Evolutionary conservation across 2,329 filamentous ascomycete species (phyloP).

Genomic region (Stylonectria norvegica): DNA sequence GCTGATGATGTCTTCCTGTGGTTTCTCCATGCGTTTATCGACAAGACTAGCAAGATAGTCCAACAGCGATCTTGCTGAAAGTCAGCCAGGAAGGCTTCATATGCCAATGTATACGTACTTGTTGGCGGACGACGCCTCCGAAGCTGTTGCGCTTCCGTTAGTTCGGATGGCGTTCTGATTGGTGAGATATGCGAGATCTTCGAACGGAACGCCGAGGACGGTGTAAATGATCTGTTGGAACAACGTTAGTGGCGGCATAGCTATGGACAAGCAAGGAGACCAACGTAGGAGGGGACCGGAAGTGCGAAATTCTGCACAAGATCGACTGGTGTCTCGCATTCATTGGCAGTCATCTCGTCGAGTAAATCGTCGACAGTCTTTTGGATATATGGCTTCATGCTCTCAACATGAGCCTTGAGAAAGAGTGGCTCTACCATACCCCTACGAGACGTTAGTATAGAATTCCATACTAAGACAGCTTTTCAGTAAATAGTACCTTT

Average conservation of each 20-base stretch:
- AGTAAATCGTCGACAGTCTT: slow-evolving; percentile 43
- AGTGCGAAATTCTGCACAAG: slow-evolving; percentile 46
- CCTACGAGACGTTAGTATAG: slow-evolving; percentile 20
- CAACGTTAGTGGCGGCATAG: neutral
- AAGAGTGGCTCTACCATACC: slow-evolving; percentile 47
- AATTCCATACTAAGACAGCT: neutral
- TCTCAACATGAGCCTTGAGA: slow-evolving; percentile 35
- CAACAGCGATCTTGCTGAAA: slow-evolving; percentile 41
- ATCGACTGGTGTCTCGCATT: slow-evolving; percentile 40
- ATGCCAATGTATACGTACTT: slow-evolving; percentile 34
- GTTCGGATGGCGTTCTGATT: slow-evolving; percentile 44
- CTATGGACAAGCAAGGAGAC: no score
- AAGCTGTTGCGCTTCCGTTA: slow-evolving; percentile 45
- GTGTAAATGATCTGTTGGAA: slow-evolving; percentile 44
- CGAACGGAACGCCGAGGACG: slow-evolving; percentile 46
- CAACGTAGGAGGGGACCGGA: slow-evolving; percentile 45
- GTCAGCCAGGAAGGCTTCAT: neutral
- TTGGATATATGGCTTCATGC: slow-evolving; percentile 43
- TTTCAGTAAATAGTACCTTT: slow-evolving; percentile 32
- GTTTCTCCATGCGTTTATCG: slow-evolving; percentile 36
- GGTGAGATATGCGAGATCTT: slow-evolving; percentile 45
- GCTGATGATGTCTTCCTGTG: slow-evolving; percentile 45
- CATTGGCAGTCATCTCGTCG: slow-evolving; percentile 35
- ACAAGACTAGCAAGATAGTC: slow-evolving; percentile 43
- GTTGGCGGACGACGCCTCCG: slow-evolving; percentile 44